Evolutionary conservation across 106 monocot genomes (phyloP), one percentile per base, ranked within the genome.

Genomic region (Acorus calamus): DNA sequence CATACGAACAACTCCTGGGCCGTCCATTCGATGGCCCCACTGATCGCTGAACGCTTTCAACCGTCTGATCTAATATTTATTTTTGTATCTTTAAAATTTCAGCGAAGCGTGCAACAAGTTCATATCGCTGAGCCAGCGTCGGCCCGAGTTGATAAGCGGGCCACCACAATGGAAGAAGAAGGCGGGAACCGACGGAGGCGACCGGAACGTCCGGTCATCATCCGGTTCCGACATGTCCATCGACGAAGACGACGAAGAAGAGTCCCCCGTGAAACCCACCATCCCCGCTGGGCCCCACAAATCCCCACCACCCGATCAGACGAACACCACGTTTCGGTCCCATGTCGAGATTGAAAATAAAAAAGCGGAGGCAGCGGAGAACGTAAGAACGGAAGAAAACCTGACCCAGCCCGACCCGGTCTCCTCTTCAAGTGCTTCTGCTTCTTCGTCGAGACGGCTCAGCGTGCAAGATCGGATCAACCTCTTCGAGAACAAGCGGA

Each of bases 391-490:
- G 7, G 53, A 44, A n/a, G 50, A 8, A 5, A 49, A 41, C 46
- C 9, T 8, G 9, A 2, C 13, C 8, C 28, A 44, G 13, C 44
- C 53, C 49, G 52, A 52, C 64, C 64, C 67, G 52, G 62, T 47
- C 68, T 74, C n/a, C n/a, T n/a, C n/a, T n/a, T n/a, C 68, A 54
- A 76, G 62, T 51, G 51, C 55, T 61, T 63, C 63, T 11, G 70
- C 68, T 41, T 69, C 66, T 4, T 8, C 56, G 45, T 75, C 82
- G 9, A 80, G 84, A 73, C 71, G 90, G 13, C 61, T 96, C 43
- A 96, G 90, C 53, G 90, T 96, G 54, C 87, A 90, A 78, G 94
- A 96, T 66, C 72, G 94, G n/a, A 96, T 96, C 71, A 96, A 80
- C 60, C 64, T 90, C 52, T 96, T 96, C 65, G 94, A 96, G 68